A percentile compares a stretch with the other conserved stretches of the same genome.
Evolutionary conservation across 2,329 filamentous ascomycete genomes (phyloP).

Genomic region (Fusarium lyarnte): DNA sequence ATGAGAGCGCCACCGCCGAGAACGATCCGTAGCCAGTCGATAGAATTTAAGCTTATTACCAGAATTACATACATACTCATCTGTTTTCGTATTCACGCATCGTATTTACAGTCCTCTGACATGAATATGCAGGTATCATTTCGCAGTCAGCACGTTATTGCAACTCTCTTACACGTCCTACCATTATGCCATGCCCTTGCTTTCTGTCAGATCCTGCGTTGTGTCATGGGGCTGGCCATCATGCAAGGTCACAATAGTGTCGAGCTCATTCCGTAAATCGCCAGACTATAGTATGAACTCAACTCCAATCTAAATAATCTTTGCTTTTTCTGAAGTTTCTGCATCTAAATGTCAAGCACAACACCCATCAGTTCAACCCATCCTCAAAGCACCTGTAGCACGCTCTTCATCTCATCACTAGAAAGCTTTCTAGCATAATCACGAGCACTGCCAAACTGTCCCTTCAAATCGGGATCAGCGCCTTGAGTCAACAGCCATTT

Average conservation of each 20-base stretch:
- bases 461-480: constrained; percentile 21
- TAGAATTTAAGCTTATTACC: neutral
- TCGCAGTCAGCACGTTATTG: no score
- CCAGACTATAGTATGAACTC: neutral
- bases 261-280: neutral
- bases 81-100: no score
- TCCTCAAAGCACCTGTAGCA: neutral
- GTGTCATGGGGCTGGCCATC: no score
- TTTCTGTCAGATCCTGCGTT: no score
- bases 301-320: neutral
- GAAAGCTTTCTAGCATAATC: constrained; percentile 1
- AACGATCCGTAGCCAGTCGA: no score
- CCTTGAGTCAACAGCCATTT: constrained; percentile 33
- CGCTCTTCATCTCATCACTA: constrained; percentile 27
- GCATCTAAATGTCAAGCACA: no score
- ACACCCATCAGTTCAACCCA: neutral
- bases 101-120: no score
- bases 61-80: neutral
- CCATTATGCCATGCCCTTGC: no score
- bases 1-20: no score
- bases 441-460: constrained; percentile 23
- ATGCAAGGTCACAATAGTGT: neutral
- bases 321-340: no score
- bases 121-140: no score
- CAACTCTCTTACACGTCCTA: no score